Evolutionary conservation across 192 early-diverging fungal species (phyloP).

Genomic region (Coemansia sp.): DNA sequence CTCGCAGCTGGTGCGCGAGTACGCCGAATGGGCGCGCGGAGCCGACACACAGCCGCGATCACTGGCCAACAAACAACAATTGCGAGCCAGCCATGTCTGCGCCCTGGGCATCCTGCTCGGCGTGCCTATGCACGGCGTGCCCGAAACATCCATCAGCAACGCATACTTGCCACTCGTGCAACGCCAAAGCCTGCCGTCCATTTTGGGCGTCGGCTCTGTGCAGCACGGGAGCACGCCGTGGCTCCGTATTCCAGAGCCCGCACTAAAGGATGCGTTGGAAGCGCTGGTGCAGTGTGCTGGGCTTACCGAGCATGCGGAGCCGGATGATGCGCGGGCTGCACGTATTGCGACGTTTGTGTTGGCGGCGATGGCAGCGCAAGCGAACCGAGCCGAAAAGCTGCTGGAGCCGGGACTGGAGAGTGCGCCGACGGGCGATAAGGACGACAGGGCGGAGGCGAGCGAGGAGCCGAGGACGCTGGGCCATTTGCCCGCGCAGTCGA

Average conservation of each 20-base stretch:
- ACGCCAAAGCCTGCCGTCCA: constrained; percentile 18
- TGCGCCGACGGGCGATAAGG: not conserved
- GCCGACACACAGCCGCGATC: not conserved
- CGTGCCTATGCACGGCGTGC: constrained; percentile 39
- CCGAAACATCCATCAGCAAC: constrained; percentile 33
- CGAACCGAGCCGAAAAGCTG: constrained; percentile 9
- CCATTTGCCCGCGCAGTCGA: constrained; percentile 33
- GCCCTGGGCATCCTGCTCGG: constrained; percentile 39
- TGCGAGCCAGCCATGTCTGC: constrained; percentile 20
- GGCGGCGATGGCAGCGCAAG: constrained; percentile 28
- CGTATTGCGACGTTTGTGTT: constrained; percentile 25
- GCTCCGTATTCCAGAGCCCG: constrained; percentile 23
- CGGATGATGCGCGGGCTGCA: constrained; percentile 26
- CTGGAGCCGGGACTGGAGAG: not conserved
- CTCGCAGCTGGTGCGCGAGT: constrained; percentile 15
- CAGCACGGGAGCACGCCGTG: constrained; percentile 36
- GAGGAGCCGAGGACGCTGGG: constrained; percentile 34
- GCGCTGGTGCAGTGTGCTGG: constrained; percentile 29
- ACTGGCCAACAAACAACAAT: constrained; percentile 19
- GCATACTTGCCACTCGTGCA: constrained; percentile 29
- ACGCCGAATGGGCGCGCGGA: constrained; percentile 17
- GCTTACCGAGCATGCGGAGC: constrained; percentile 12
- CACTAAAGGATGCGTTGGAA: constrained; percentile 14
- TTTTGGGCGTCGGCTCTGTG: constrained; percentile 34
- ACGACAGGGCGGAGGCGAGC: not conserved